Conservation (phyloP, 805 yeast species). For the Lipomyces kockii region DNA sequence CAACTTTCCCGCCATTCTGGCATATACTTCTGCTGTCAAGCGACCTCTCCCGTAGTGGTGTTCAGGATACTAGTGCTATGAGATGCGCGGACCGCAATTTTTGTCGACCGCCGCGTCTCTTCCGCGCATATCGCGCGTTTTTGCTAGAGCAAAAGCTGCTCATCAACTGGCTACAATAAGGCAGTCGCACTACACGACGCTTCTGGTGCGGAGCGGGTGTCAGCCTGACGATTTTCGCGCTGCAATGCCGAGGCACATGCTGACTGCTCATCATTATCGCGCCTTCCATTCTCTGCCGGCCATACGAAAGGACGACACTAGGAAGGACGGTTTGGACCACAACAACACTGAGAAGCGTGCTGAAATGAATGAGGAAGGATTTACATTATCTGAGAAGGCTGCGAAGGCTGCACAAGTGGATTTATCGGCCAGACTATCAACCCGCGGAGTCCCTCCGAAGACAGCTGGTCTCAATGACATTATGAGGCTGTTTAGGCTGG, state of each 20-base stretch:
- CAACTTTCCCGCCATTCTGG: neutral
- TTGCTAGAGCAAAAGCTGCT: neutral
- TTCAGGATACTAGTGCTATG: neutral
- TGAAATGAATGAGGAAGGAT: slow-evolving; percentile 12
- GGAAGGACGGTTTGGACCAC: neutral
- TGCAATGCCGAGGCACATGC: neutral
- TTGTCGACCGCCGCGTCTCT: neutral
- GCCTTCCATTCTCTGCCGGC: neutral
- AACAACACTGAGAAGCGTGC: neutral
- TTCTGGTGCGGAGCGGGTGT: neutral
- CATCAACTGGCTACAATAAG: neutral
- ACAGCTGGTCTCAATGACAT: slow-evolving; percentile 47
- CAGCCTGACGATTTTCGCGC: neutral
- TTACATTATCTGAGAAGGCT: slow-evolving; percentile 32
- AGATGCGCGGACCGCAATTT: slow-evolving; percentile 1
- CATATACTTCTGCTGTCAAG: neutral
- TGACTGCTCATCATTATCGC: neutral
- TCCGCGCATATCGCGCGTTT: neutral
- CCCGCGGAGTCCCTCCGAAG: slow-evolving; percentile 33
- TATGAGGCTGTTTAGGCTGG: slow-evolving; percentile 57
- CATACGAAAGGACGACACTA: neutral
- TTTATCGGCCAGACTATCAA: slow-evolving; percentile 35
- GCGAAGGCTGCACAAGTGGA: slow-evolving; percentile 36
- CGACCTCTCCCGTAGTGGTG: neutral
- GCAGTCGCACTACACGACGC: neutral